Evolutionary conservation across 2,329 filamentous ascomycete genomes (phyloP).

Genomic region (Fusarium compactum): DNA sequence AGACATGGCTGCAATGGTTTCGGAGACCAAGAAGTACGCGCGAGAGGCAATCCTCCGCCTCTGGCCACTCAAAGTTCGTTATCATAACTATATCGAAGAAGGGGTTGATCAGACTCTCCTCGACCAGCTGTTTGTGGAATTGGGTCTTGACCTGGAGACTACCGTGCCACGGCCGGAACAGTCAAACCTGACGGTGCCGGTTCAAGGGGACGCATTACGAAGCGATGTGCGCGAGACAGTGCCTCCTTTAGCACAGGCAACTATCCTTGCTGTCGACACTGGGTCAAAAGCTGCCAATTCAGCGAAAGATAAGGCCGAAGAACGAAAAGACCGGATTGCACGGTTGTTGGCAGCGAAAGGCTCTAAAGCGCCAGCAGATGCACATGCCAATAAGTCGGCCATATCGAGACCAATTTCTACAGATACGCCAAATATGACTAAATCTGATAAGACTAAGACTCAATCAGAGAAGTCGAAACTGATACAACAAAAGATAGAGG

Average conservation of each 20-base stretch:
- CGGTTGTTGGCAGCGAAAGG: slow-evolving; percentile 79
- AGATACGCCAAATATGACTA: neutral
- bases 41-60: slow-evolving; percentile 76
- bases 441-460: slow-evolving; percentile 36
- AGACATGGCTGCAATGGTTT: slow-evolving; percentile 23
- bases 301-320: slow-evolving; percentile 62
- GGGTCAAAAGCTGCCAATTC: slow-evolving; percentile 60
- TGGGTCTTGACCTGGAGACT: slow-evolving; percentile 66
- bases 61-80: slow-evolving; percentile 75
- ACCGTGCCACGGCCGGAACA: neutral
- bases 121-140: slow-evolving; percentile 73
- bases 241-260: neutral
- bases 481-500: slow-evolving; percentile 82
- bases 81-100: slow-evolving; percentile 78
- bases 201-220: neutral
- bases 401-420: slow-evolving; percentile 40
- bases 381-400: slow-evolving; percentile 8
- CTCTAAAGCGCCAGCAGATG: slow-evolving; percentile 59
- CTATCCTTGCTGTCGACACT: neutral
- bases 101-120: slow-evolving; percentile 75
- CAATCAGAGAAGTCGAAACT: slow-evolving; percentile 78
- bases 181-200: neutral
- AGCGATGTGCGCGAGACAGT: neutral
- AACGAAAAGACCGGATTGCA: slow-evolving; percentile 82
- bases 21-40: slow-evolving; percentile 68